Base-by-base conservation (phyloP, 441 rosid species). In the Eruca vesicaria region DNA sequence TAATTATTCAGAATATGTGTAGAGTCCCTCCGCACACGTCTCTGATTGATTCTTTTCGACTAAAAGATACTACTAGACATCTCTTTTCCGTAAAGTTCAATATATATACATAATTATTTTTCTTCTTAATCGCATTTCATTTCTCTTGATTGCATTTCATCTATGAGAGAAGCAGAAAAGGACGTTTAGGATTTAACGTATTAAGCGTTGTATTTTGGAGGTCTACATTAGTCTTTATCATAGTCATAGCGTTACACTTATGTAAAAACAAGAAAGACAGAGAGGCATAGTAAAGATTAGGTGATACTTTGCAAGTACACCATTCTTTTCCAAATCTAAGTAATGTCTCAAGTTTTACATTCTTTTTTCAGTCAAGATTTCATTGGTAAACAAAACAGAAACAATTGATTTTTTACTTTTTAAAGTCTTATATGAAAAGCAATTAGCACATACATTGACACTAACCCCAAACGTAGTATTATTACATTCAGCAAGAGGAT, bases 1-100 rank as follows among this genome's bases (percentile, higher is more conserved):
- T 33, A 33, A 63, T 21, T 6, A 48, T 41, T 63, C 8, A 43
- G 56, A 55, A 38, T 0, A 11, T 52, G 69, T 52, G 19, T 14
- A 48, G 31, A 71, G 72, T 77, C 68, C 72, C 33, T 65, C 76
- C 68, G 18, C 76, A 58, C 80, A 77, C 76, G 76, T 77, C 66
- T 71, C 68, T 77, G 35, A 58, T 64, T 14, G 2, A 70, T 71
- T 59, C 4, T 20, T 66, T 66, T 59, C 62, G 21, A 66, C 38
- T 21, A 31, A 58, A 45, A 43, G 33, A 10, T 33, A 20, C 33
- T 20, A 56, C 16, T 7, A 66, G 9, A 66, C 63, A 59, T 77
- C 76, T 45, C 76, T 77, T 77, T 65, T 71, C 67, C 80, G 76
- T 77, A 77, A 77, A 77, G 72, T 76, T 77, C 48, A 77, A 65